Percentiles rank a stretch among this genome's conserved stretches.
Evolutionary conservation across 2,329 filamentous ascomycete genomes (phyloP).

Genomic region (Cercospora beticola): DNA sequence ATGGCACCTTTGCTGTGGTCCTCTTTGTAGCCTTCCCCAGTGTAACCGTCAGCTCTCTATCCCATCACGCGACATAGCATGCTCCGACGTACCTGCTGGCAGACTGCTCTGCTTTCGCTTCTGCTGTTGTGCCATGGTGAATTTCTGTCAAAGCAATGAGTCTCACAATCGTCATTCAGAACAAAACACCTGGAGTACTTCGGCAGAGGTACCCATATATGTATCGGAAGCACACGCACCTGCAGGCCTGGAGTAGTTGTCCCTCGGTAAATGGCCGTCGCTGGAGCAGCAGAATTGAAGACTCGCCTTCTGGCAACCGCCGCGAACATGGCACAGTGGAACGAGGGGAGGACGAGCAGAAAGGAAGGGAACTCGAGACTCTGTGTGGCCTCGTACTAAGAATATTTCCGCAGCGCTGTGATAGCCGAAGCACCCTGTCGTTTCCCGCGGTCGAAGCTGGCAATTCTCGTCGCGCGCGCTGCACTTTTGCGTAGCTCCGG

Average conservation of each 20-base stretch:
- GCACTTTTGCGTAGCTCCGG: constrained; percentile 5
- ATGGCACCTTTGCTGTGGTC: constrained; percentile 76
- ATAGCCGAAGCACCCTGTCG: constrained; percentile 15
- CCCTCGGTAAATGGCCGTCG: constrained; percentile 26
- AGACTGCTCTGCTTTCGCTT: constrained; percentile 47
- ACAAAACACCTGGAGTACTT: background rate
- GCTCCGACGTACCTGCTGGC: constrained; percentile 44
- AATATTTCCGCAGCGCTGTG: constrained; percentile 5
- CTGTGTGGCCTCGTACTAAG: background rate
- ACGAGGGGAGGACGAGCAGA: background rate
- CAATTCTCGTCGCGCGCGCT: background rate
- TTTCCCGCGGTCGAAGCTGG: constrained; percentile 15
- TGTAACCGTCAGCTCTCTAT: background rate
- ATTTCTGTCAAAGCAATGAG: constrained; percentile 14
- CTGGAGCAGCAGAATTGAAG: constrained; percentile 23
- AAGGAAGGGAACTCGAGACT: constrained; percentile 12
- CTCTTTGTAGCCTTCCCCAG: constrained; percentile 69
- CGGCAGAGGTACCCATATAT: constrained; percentile 1
- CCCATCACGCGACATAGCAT: background rate
- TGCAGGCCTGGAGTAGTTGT: constrained; percentile 23
- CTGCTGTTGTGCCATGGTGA: constrained; percentile 37
- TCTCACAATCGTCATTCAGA: background rate
- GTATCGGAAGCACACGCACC: constrained; percentile 4
- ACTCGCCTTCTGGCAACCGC: constrained; percentile 28
- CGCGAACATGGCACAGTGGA: constrained; percentile 29